These are phyloP conservation scores for Penicillium frequentans DNA, from an alignment of 2,329 filamentous ascomycete genomes.

Conservation along the genomic window DNA sequence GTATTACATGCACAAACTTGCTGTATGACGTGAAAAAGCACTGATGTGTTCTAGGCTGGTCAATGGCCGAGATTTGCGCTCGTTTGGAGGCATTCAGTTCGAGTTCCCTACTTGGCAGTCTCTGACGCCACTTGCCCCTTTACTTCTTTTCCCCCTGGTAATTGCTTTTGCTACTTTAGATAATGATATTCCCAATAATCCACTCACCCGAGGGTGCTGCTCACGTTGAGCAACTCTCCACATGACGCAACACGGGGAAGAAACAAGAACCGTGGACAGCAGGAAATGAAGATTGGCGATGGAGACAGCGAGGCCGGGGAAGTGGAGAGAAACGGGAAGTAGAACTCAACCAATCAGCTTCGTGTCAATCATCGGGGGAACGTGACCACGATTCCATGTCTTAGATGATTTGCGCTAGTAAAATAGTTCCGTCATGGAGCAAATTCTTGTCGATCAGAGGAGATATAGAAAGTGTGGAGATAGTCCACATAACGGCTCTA, in stretches of 20 bases:
- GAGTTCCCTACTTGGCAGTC: not conserved
- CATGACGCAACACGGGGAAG: not conserved
- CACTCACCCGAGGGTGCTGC: not conserved
- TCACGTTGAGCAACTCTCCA: not conserved
- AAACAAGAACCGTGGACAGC: not conserved
- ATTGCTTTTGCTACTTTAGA: not conserved
- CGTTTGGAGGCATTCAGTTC: not conserved
- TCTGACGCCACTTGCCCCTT: not conserved
- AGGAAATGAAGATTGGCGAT: not conserved
- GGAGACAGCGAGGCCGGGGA: not conserved
- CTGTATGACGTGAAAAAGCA: not conserved
- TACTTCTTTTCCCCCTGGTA: not conserved
- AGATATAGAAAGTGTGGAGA: not conserved
- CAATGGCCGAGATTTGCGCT: not conserved
- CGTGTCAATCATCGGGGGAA: not conserved
- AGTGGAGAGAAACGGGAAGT: not conserved
- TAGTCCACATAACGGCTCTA: too few species aligned
- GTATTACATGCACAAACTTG: not conserved
- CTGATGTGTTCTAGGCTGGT: not conserved
- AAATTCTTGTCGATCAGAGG: not conserved
- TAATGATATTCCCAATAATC: not conserved
- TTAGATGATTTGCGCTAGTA: not conserved
- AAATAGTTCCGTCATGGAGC: not conserved
- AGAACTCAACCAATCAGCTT: not conserved
- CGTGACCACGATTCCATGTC: constrained; percentile 2